A percentile compares a stretch with the other conserved stretches of the same genome.
Evolutionary conservation across 208 protist genomes (phyloP).

Genomic region (Leishmania guyanensis): DNA sequence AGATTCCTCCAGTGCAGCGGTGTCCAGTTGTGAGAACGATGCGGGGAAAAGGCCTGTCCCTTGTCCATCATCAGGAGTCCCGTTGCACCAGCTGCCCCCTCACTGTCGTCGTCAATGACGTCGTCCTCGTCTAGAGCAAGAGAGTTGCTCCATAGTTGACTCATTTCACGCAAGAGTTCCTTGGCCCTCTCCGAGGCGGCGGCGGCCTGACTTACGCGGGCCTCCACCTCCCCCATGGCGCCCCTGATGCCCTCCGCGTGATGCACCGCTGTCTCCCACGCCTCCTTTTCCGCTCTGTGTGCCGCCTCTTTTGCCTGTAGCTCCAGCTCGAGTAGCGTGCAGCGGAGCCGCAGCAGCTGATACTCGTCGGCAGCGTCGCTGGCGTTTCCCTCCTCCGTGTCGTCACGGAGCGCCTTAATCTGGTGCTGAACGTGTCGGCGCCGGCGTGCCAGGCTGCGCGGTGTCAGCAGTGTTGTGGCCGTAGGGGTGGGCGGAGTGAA

Average conservation of each 20-base stretch:
- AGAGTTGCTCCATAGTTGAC: constrained; percentile 20
- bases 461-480: constrained; percentile 13
- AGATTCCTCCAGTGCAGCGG: background rate
- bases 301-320: constrained; percentile 14
- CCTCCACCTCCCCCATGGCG: constrained; percentile 23
- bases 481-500: constrained; percentile 3
- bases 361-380: constrained; percentile 1
- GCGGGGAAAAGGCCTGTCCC: background rate
- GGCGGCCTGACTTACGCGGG: constrained; percentile 12
- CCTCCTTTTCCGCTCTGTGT: constrained; percentile 11
- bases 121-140: constrained; percentile 15
- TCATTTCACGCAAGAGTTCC: constrained; percentile 24
- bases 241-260: constrained; percentile 7
- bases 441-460: constrained; percentile 7
- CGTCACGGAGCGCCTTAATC: background rate
- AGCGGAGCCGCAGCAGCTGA: constrained; percentile 21
- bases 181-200: constrained; percentile 13
- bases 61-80: background rate
- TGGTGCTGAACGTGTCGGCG: background rate
- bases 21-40: background rate
- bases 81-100: background rate
- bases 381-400: background rate
- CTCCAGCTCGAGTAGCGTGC: constrained; percentile 24
- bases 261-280: constrained; percentile 16
- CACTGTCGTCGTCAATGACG: constrained; percentile 4